These are phyloP conservation scores for Naematelia aurantialba DNA, from an alignment of 768 basidiomycete species.

Conservation along the genomic window DNA sequence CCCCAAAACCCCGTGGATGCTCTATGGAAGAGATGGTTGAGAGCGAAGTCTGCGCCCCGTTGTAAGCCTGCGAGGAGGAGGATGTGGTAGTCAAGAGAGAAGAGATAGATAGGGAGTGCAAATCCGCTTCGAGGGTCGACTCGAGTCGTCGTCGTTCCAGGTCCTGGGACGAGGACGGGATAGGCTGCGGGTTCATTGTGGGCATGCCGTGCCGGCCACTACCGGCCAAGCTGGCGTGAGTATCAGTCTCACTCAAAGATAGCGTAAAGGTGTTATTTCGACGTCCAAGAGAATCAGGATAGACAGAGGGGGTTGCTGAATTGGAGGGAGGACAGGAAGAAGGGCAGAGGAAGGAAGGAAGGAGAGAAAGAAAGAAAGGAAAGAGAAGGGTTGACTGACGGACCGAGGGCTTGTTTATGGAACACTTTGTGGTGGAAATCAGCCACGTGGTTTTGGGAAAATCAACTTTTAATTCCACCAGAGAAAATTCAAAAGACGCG, in stretches of 20 bases:
- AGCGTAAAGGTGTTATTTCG: no score
- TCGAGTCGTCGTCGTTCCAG: conserved; percentile 41
- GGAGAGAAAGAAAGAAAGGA: not conserved
- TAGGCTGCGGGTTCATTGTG: conserved; percentile 29
- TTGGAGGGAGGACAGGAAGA: not conserved
- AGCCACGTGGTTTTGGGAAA: conserved; percentile 6
- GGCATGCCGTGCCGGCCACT: no score
- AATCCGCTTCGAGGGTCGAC: conserved; percentile 39
- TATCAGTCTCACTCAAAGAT: no score
- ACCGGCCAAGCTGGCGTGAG: no score
- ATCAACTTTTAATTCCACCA: not conserved
- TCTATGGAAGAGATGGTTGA: conserved; percentile 20
- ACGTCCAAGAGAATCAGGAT: no score
- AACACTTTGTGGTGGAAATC: not conserved
- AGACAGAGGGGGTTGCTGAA: not conserved
- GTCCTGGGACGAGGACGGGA: conserved; percentile 32
- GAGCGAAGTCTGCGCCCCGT: not conserved
- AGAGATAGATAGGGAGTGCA: conserved; percentile 12
- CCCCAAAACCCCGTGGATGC: conserved; percentile 21
- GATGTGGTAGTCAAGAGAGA: conserved; percentile 14
- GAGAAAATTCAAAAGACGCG: not conserved
- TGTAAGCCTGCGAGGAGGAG: no score
- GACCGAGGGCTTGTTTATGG: conserved; percentile 7
- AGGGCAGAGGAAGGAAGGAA: not conserved
- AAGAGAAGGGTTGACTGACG: conserved; percentile 6